Conservation (phyloP, 2,329 filamentous ascomycete genomes). For the Chaetothyriales sp. region DNA sequence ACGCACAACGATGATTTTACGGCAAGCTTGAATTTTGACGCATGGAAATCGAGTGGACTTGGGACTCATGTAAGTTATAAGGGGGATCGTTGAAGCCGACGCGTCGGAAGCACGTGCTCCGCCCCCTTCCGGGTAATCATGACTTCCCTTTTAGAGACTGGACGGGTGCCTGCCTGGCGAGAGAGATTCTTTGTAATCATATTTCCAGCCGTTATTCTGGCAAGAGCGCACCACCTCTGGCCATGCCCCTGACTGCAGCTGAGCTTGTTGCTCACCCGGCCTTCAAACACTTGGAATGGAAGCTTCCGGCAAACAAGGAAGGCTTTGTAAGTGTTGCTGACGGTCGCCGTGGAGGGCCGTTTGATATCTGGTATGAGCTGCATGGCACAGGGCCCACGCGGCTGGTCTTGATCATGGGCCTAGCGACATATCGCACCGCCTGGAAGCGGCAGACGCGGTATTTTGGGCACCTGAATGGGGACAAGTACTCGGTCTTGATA, state of each 20-base stretch:
- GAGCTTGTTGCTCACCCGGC: constrained; percentile 22
- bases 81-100: too few species aligned
- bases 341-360: constrained; percentile 51
- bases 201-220: too few species aligned
- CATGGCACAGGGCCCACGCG: constrained; percentile 60
- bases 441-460: constrained; percentile 76
- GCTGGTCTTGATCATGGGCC: constrained; percentile 64
- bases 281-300: constrained; percentile 20
- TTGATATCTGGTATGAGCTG: constrained; percentile 64
- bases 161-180: too few species aligned
- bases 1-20: too few species aligned
- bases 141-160: too few species aligned
- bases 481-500: constrained; percentile 57
- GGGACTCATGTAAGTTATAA: too few species aligned
- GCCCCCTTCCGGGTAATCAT: too few species aligned
- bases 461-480: constrained; percentile 54
- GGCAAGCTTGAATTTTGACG: too few species aligned
- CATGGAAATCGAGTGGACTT: too few species aligned
- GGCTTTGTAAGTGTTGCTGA: constrained; percentile 52
- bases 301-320: constrained; percentile 47
- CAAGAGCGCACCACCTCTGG: too few species aligned
- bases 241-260: constrained; percentile 19
- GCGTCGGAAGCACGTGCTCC: too few species aligned
- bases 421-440: constrained; percentile 51
- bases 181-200: too few species aligned